A percentile compares a stretch with the other conserved stretches of the same genome.
Conservation (phyloP, 2,329 filamentous ascomycete species). For the Fusarium incarnatum region DNA sequence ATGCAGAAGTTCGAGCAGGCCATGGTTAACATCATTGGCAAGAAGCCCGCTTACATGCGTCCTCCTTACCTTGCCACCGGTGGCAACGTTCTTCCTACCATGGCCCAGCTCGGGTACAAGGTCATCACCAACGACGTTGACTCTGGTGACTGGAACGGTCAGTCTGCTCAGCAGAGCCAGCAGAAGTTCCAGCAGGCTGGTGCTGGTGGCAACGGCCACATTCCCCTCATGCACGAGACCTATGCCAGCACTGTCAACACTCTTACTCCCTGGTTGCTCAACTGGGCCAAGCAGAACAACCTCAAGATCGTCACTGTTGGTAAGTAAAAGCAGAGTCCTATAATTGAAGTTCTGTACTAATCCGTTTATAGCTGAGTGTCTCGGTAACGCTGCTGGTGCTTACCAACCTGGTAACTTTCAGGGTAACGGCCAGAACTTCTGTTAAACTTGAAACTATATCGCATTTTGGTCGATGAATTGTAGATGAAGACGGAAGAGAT, state of each 20-base stretch:
- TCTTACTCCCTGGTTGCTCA: constrained; percentile 62
- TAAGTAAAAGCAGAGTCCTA: constrained; percentile 45
- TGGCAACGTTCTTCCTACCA: constrained; percentile 56
- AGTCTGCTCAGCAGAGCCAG: constrained; percentile 63
- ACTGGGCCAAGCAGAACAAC: constrained; percentile 62
- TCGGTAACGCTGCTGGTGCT: constrained; percentile 28
- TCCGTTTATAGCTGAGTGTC: constrained; percentile 16
- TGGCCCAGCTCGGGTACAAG: constrained; percentile 65
- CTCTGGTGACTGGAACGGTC: constrained; percentile 70
- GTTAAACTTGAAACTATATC: not conserved
- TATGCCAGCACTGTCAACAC: constrained; percentile 62
- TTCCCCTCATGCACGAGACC: constrained; percentile 69
- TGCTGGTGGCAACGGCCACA: constrained; percentile 60
- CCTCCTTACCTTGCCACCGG: constrained; percentile 63
- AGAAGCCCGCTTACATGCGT: constrained; percentile 63
- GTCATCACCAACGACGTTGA: constrained; percentile 72
- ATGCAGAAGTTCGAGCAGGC: constrained; percentile 65
- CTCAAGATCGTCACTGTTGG: constrained; percentile 63
- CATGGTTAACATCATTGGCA: constrained; percentile 61
- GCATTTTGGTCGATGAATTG: not conserved
- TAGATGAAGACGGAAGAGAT: not conserved
- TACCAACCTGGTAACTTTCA: constrained; percentile 29
- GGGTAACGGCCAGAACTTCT: constrained; percentile 27
- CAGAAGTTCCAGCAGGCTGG: constrained; percentile 61
- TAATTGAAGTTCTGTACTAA: not conserved